These are phyloP conservation scores for Lodderomyces jiufengensis DNA, from an alignment of 1,139 yeast genomes.

Conservation along the genomic window DNA sequence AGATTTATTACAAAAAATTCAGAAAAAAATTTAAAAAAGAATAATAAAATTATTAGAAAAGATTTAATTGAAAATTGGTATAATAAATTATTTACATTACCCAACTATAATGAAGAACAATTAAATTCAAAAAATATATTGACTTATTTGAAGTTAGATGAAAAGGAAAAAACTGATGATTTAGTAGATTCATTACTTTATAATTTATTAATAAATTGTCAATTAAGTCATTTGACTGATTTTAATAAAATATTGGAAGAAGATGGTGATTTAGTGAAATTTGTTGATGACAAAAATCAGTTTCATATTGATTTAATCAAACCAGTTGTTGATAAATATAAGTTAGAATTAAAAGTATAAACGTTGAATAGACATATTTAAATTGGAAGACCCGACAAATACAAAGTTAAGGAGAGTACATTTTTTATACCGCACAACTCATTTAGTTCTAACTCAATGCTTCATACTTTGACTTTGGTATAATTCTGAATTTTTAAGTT, in stretches of 20 bases:
- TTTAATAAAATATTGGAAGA: slow-evolving; percentile 4
- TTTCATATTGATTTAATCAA: slow-evolving; percentile 14
- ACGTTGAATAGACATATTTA: neutral
- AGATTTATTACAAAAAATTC: slow-evolving; percentile 25
- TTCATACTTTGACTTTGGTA: too few species aligned
- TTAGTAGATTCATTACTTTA: slow-evolving; percentile 38
- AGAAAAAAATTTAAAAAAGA: slow-evolving; percentile 13
- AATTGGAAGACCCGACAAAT: too few species aligned
- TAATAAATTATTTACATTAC: slow-evolving; percentile 8
- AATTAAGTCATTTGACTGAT: slow-evolving; percentile 17
- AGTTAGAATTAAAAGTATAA: slow-evolving; percentile 9
- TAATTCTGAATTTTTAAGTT: too few species aligned
- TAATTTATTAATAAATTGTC: slow-evolving; percentile 26
- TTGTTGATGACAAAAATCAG: slow-evolving; percentile 11
- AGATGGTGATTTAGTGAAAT: slow-evolving; percentile 11
- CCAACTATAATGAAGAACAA: slow-evolving; percentile 6
- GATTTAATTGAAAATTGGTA: slow-evolving; percentile 20
- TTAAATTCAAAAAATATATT: slow-evolving; percentile 11
- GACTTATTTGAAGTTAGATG: slow-evolving; percentile 10
- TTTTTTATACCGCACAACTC: too few species aligned
- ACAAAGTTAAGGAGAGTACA: too few species aligned
- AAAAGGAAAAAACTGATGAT: slow-evolving; percentile 34
- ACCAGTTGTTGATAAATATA: slow-evolving; percentile 12
- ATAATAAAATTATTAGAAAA: slow-evolving; percentile 14
- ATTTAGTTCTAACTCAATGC: too few species aligned